Conservation (phyloP, 345 rosid species). For the Boechera stricta region DNA sequence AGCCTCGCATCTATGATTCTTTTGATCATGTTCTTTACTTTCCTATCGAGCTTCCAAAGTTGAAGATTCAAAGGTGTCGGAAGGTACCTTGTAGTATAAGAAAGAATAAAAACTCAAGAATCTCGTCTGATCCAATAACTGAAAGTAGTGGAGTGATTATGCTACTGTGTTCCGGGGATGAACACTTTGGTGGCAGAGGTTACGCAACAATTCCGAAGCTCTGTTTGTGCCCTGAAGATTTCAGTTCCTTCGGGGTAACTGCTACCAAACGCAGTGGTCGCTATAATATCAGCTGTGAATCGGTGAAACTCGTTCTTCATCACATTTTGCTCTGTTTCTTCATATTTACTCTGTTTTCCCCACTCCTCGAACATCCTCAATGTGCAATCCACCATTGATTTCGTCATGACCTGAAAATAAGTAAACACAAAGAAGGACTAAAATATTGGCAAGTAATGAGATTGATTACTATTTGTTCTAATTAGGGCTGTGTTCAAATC, state of each 20-base stretch:
- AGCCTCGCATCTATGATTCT: slow-evolving; percentile 43
- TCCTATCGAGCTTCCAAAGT: slow-evolving; percentile 56
- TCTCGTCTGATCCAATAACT: not conserved
- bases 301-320: slow-evolving; percentile 39
- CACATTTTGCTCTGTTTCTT: slow-evolving; percentile 15
- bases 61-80: slow-evolving; percentile 49
- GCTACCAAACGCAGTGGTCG: slow-evolving; percentile 57
- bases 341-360: slow-evolving; percentile 31
- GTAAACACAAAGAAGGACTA: not conserved
- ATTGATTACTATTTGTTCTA: not conserved
- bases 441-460: not conserved
- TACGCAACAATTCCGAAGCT: slow-evolving; percentile 46
- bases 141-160: not conserved
- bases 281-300: slow-evolving; percentile 55
- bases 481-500: not conserved
- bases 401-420: slow-evolving; percentile 42
- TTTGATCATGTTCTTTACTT: slow-evolving; percentile 36
- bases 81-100: slow-evolving; percentile 46
- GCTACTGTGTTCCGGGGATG: slow-evolving; percentile 57
- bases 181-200: slow-evolving; percentile 16
- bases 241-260: slow-evolving; percentile 51
- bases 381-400: slow-evolving; percentile 41
- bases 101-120: not conserved
- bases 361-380: slow-evolving; percentile 48
- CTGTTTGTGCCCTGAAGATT: slow-evolving; percentile 49